These are phyloP conservation scores for Neckera pumila DNA, from an alignment of 225 moss, liverwort and hornwort species.

Conservation along the genomic window DNA sequence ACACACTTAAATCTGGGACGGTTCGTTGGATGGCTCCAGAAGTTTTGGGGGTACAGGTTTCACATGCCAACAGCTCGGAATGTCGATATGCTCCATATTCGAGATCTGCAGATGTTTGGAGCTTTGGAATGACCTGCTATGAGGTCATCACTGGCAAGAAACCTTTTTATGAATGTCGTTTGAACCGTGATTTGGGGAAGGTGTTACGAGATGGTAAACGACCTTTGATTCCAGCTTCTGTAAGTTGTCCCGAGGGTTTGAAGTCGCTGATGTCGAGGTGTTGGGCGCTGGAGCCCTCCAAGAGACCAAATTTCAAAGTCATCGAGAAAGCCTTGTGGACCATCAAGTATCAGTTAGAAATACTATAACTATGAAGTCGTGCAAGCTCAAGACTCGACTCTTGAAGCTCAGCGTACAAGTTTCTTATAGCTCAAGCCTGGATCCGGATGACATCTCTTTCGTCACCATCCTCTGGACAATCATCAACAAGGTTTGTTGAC, in stretches of 20 bases:
- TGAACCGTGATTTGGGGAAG: fast-evolving
- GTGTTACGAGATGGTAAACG: not conserved
- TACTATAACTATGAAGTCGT: not conserved
- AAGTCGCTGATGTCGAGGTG: not conserved
- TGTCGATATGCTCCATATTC: not conserved
- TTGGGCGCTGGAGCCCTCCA: not conserved
- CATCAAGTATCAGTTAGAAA: not conserved
- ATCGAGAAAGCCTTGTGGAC: not conserved
- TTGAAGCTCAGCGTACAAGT: not conserved
- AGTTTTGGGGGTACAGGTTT: not conserved
- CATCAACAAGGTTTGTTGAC: not conserved
- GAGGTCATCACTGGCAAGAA: not conserved
- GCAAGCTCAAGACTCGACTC: not conserved
- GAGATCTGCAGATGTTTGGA: not conserved
- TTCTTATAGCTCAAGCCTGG: not conserved
- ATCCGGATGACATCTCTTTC: not conserved
- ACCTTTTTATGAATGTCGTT: not conserved
- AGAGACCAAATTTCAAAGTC: not conserved
- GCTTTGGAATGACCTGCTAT: not conserved
- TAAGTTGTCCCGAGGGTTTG: not conserved
- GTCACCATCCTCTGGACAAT: not conserved
- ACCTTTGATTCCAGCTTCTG: not conserved
- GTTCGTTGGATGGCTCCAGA: not conserved
- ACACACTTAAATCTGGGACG: not conserved
- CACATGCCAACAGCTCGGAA: not conserved